A percentile compares a stretch with the other conserved stretches of the same genome.
Evolutionary conservation across 306 rosid species (phyloP).

Genomic region (Lathyrus oleraceus): DNA sequence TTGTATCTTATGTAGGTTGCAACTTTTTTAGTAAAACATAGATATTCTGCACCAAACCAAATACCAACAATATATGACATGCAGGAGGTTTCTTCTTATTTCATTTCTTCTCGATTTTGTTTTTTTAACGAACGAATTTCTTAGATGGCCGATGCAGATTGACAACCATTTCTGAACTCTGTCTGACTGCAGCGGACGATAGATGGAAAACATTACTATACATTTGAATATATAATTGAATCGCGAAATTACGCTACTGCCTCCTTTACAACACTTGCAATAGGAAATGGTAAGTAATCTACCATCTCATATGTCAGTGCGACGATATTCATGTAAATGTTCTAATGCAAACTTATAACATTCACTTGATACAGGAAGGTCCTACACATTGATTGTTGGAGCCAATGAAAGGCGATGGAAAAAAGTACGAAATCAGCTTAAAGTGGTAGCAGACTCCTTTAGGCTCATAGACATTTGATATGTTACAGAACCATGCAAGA

Average conservation of each 20-base stretch:
- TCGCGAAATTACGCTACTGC: constrained; percentile 67
- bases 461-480: constrained; percentile 71
- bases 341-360: constrained; percentile 4
- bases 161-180: constrained; percentile 14
- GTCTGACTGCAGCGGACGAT: constrained; percentile 56
- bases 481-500: not conserved
- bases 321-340: not conserved
- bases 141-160: constrained; percentile 13
- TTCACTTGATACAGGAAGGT: constrained; percentile 61
- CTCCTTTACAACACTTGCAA: constrained; percentile 78
- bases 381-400: constrained; percentile 77
- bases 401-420: constrained; percentile 94
- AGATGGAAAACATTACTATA: constrained; percentile 89
- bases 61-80: constrained; percentile 59
- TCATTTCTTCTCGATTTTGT: not conserved
- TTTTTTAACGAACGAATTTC: not conserved
- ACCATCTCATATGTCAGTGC: constrained; percentile 16
- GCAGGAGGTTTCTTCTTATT: constrained; percentile 67
- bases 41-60: constrained; percentile 88
- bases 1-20: constrained; percentile 52
- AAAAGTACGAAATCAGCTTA: constrained; percentile 68
- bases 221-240: constrained; percentile 70
- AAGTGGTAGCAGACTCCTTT: constrained; percentile 95
- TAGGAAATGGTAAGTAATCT: constrained; percentile 74
- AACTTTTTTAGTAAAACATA: constrained; percentile 65